Conservation (phyloP, 176 grass and related monocot species). For the Oryza meyeriana region DNA sequence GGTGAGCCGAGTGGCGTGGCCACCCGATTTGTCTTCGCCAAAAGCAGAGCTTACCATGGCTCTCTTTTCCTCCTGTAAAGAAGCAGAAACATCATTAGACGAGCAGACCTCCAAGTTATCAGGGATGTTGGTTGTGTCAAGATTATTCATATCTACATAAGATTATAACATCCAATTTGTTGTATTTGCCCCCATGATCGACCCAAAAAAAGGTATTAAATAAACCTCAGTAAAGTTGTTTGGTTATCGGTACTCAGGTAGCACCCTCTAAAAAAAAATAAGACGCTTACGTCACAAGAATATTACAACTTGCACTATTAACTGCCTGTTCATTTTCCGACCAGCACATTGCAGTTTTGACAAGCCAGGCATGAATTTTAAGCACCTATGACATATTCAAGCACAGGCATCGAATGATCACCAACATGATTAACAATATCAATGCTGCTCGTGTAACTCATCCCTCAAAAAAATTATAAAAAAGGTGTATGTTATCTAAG, state of each 20-base stretch:
- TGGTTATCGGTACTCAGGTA: not conserved
- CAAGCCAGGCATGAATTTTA: not conserved
- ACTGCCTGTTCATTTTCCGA: slow-evolving; percentile 10
- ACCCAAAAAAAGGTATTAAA: not conserved
- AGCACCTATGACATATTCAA: not conserved
- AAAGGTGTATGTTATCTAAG: not conserved
- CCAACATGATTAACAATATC: not conserved
- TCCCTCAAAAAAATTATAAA: not conserved
- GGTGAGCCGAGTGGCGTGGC: slow-evolving; percentile 65
- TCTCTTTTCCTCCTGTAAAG: slow-evolving; percentile 94
- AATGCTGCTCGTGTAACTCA: slow-evolving; percentile 1
- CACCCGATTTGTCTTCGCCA: slow-evolving; percentile 68
- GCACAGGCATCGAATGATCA: not conserved
- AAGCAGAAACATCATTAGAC: not conserved
- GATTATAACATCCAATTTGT: not conserved
- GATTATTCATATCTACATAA: not conserved
- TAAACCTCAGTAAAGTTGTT: not conserved
- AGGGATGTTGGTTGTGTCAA: not conserved
- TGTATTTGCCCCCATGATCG: not conserved
- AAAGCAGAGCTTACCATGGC: slow-evolving; percentile 92
- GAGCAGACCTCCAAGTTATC: not conserved
- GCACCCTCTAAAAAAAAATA: not conserved
- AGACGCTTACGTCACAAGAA: not conserved
- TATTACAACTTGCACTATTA: not conserved
- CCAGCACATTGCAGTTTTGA: not conserved